Evolutionary conservation across 2,329 filamentous ascomycete species (phyloP).

Genomic region (Nigrograna mackinnonii): DNA sequence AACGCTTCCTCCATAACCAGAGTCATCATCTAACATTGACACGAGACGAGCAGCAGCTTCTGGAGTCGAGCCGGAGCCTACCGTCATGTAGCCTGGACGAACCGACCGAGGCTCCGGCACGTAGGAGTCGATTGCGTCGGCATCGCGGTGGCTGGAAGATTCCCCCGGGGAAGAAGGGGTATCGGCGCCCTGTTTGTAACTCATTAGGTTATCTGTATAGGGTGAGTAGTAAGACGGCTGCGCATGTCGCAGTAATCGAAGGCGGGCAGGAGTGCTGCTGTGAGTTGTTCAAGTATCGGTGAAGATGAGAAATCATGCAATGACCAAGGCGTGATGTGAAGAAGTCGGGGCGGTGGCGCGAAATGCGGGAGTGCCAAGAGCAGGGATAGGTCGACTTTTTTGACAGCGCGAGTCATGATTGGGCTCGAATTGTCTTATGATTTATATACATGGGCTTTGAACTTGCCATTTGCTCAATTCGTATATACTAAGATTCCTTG

Average conservation of each 20-base stretch:
- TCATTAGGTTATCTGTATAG: constrained; percentile 6
- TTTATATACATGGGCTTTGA: no score
- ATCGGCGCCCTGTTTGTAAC: constrained; percentile 17
- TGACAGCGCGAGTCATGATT: no score
- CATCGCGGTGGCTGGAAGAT: constrained; percentile 30
- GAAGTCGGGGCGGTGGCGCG: background rate
- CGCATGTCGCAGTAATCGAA: constrained; percentile 32
- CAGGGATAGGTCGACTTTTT: no score
- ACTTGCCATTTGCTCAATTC: no score
- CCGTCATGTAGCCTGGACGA: constrained; percentile 78
- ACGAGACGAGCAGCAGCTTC: constrained; percentile 81
- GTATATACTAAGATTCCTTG: no score
- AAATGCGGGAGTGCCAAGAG: background rate
- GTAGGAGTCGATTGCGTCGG: constrained; percentile 23
- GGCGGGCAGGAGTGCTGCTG: constrained; percentile 6
- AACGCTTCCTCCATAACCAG: constrained; percentile 86
- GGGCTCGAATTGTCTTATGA: no score
- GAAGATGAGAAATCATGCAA: no score
- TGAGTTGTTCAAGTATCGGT: constrained; percentile 10
- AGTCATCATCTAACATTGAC: constrained; percentile 82
- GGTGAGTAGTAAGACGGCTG: constrained; percentile 16
- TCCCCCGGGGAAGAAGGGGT: constrained; percentile 24
- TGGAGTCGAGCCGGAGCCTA: constrained; percentile 80
- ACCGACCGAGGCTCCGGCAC: constrained; percentile 24
- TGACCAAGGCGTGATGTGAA: no score